Base-by-base conservation (phyloP, 2,329 filamentous ascomycete species). In the Penicillium hesseltinei region DNA sequence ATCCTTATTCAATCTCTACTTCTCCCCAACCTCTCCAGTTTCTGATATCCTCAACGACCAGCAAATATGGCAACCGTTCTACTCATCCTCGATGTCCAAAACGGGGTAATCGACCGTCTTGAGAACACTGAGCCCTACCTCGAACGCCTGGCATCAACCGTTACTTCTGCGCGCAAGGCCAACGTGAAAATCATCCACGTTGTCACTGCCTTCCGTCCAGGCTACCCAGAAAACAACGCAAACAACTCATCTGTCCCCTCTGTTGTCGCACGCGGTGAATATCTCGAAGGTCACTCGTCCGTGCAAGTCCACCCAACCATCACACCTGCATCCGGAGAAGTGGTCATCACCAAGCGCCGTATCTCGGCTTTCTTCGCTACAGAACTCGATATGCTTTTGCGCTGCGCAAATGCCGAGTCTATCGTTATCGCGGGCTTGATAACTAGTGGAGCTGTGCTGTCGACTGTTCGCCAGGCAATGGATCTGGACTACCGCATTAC, bases 391-490 rank as follows among this genome's bases (percentile, higher is more conserved):
- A 43, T 73, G 3, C 59, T 76, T 5, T 63, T 77, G 2, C 67
- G 73, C 6, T 67, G 67, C 27, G 55, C 66, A 21, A 65, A 62
- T 2, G 62, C 68, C 0, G 57, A 69, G 21, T 62, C 60, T 21
- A 43, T 77, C n/a, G 69, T 73, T 6, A n/a, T 77, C 11, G 65
- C 62, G 0, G 74, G 75, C 1, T 31, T 77, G 17, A 66, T 62
- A 27, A 75, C 74, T 2, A 69, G 71, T 38, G 74, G 73, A 10
- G 73, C 70, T 11, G 73, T 76, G 8, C 59, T 77, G 19, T 75
- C 72, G 17, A 77, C 74, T 4, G 62, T 75, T 27, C 68, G 71
- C 13, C 63, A 72, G 50, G 74, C 72, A 6, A 66, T 66, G 33
- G 74, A 77, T 63, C 49, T 70, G 56, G 75, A 77, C 57, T 75